Percentiles rank a stretch among this genome's conserved stretches.
Conservation (phyloP, 495 filamentous ascomycete species). For the Jackrogersella multiformis region DNA sequence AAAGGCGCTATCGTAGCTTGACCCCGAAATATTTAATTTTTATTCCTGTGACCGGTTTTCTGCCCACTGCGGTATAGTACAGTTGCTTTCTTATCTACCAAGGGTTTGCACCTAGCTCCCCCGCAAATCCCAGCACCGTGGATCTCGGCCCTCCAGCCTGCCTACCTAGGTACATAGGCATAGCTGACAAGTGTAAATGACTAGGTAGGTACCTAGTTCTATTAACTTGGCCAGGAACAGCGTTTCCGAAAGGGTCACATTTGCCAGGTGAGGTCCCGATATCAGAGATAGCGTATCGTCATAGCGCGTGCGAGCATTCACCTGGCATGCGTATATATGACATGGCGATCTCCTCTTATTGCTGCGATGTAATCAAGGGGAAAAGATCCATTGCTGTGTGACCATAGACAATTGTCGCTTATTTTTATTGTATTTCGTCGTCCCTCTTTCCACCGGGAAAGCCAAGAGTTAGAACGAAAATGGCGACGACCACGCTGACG, state of each 20-base stretch:
- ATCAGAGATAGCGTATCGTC: constrained; percentile 9
- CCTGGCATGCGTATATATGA: constrained; percentile 10
- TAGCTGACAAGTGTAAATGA: no score
- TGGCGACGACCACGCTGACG: constrained; percentile 28
- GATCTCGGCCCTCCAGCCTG: constrained; percentile 14
- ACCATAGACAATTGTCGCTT: not conserved
- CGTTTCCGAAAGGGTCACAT: no score
- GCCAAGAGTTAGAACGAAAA: constrained; percentile 8
- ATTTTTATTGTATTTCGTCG: not conserved
- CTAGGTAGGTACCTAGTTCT: no score
- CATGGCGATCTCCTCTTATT: constrained; percentile 16
- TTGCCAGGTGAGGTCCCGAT: no score
- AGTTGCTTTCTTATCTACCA: constrained; percentile 18
- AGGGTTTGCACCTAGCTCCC: constrained; percentile 1
- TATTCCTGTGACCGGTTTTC: constrained; percentile 11
- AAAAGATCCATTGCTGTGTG: constrained; percentile 18
- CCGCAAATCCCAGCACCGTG: constrained; percentile 35
- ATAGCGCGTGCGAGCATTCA: not conserved
- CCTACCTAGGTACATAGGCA: constrained; percentile 25
- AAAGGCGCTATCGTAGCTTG: constrained; percentile 5
- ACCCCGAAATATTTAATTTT: constrained; percentile 1
- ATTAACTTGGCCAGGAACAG: no score
- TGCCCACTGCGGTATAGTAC: not conserved
- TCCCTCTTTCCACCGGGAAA: constrained; percentile 16
- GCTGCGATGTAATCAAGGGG: constrained; percentile 1